Evolutionary conservation across 306 rosid species (phyloP).

Genomic region (Fragaria iinumae): DNA sequence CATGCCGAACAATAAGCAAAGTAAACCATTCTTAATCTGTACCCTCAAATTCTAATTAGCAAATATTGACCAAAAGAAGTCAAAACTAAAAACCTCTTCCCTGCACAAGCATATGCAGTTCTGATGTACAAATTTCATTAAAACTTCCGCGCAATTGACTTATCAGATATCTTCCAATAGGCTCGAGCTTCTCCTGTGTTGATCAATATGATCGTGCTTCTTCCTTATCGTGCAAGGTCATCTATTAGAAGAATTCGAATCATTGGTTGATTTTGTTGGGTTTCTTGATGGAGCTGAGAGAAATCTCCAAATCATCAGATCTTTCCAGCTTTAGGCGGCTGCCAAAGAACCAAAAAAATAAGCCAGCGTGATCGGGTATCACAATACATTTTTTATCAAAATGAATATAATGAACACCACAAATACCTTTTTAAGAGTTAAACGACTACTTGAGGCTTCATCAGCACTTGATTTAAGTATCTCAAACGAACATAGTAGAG

Average conservation of each 20-base stretch:
- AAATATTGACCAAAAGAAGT: conserved; percentile 35
- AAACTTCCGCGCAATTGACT: conserved; percentile 31
- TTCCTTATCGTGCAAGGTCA: conserved; percentile 41
- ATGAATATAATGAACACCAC: not conserved
- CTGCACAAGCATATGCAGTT: conserved; percentile 40
- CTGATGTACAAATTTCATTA: conserved; percentile 36
- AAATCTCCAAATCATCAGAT: conserved; percentile 38
- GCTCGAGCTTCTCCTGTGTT: conserved; percentile 14
- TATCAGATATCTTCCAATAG: conserved; percentile 29
- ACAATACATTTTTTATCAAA: not conserved
- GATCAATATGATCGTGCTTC: conserved; percentile 21
- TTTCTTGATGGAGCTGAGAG: conserved; percentile 37
- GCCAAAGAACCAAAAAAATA: conserved; percentile 24
- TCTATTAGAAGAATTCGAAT: conserved; percentile 32
- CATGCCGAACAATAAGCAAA: conserved; percentile 16
- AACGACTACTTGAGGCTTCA: conserved; percentile 45
- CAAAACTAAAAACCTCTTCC: conserved; percentile 39
- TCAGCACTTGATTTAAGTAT: conserved; percentile 55
- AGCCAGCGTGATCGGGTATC: not conserved
- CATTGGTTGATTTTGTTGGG: conserved; percentile 29
- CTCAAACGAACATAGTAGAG: conserved; percentile 74
- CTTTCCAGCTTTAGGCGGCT: conserved; percentile 61
- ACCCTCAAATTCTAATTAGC: conserved; percentile 40
- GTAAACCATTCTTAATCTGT: conserved; percentile 34
- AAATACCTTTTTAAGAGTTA: conserved; percentile 57